Base-by-base conservation (phyloP, 345 rosid species). In the Euphorbia peplus region DNA sequence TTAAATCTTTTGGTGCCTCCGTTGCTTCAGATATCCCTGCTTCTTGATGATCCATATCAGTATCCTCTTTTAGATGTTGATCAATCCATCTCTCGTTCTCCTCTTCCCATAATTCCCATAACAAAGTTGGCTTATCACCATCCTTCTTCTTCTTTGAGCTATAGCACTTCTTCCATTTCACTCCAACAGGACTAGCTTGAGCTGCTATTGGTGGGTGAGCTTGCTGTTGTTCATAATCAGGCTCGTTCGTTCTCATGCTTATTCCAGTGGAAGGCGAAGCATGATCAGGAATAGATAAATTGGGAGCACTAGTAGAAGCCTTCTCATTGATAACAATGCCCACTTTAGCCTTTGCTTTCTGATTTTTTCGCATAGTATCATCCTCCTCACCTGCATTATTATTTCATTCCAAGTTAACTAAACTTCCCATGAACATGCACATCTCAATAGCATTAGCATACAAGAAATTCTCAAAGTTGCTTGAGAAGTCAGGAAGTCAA, bases 61-160 rank as follows among this genome's bases (percentile, higher is more conserved):
- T 57, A 81, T 85, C 83, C 51, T 72, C 83, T 0, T 44, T 69
- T 68, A 70, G 16, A 78, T 87, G 87, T 68, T 80, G 74, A 68
- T 87, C 82, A 46, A 87, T 70, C 96, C 95, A 95, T 78, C 19
- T 83, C 48, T 86, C 81, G 37, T 90, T 52, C 58, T 81, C 90
- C 28, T 84, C 68, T 79, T 95, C 96, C 97, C 89, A 86, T 28
- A 77, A 46, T 68, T 90, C 82, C 99, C 99, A 95, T 86, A 81
- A 12, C 70, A 87, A 78, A 47, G 63, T 59, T 1, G 70, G 79
- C 67, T 48, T 62, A 64, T 66, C 50, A 68, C 64, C 35, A 54
- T 57, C 54, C 61, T 74, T 81, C 72, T 82, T 84, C 50, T 42
- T 69, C 66, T 46, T n/a, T n/a, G n/a, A n/a, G n/a, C n/a, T 75